Base-by-base conservation (phyloP, 1,284 basidiomycete genomes). In the Pseudozyma hubeiensis region DNA sequence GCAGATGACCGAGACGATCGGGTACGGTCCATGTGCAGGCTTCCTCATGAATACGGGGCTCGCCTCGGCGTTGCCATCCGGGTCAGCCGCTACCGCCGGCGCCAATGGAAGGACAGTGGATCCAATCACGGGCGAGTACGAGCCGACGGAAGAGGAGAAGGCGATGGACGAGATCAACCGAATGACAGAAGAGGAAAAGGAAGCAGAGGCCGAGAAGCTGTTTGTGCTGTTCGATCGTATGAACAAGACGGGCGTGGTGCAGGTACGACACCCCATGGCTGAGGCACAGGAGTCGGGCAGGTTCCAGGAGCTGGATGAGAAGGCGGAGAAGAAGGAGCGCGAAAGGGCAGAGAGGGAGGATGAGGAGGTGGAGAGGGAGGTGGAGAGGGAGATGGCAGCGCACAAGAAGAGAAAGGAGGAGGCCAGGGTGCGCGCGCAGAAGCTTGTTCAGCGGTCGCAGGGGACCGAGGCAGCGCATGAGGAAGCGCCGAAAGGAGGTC, bases 21-120 rank as follows among this genome's bases (percentile, higher is more conserved):
- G 80, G 5, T 81, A 79, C 52, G 80, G 80, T 3, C 80, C 80
- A 6, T 79, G 79, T 48, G 79, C 79, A 4, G 80, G 80, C 0
- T 81, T 80, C 60, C 59, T 81, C 7, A 73, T 71, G 67, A 64
- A 60, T 29, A 67, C 46, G 5, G 70, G 70, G 11, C 66, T 67
- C 7, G 63, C 68, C 0, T 63, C 61, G n/a, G 71, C 78, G 2
- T 40, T 78, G 34, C 77, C 78, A 8, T 57, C 73, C 7, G 53
- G 49, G 4, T 11, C 47, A 13, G 37, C 51, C 1, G 13, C 40
- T 1, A 6, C 39, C 7, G 35, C 59, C 19, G 49, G 47, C 14
- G 9, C 54, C 8, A 49, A 64, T 31, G 73, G 69, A 2, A 46
- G 72, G 6, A n/a, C 43, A 6, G 48, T 80, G 39, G 64, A 81